Evolutionary conservation across 495 filamentous ascomycete genomes (phyloP).

Genomic region (Penicillium flavigenum): DNA sequence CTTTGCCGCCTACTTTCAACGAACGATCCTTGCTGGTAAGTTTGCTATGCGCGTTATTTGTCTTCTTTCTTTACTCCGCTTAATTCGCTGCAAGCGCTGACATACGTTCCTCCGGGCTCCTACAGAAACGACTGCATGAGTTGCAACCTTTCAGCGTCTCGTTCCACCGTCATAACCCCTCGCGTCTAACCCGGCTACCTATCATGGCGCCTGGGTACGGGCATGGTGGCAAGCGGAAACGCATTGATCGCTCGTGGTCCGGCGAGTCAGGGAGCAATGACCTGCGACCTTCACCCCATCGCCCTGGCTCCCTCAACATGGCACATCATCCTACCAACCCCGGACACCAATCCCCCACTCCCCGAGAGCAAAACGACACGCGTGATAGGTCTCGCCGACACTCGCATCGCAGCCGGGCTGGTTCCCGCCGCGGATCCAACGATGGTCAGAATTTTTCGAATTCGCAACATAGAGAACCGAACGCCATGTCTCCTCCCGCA

Average conservation of each 20-base stretch:
- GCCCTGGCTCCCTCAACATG: constrained; percentile 58
- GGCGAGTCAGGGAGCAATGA: constrained; percentile 51
- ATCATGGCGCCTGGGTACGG: constrained; percentile 54
- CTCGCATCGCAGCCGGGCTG: constrained; percentile 41
- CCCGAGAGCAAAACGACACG: constrained; percentile 44
- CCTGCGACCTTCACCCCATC: constrained; percentile 62
- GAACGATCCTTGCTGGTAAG: constrained; percentile 20
- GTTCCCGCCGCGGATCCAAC: constrained; percentile 33
- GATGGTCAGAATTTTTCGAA: constrained; percentile 36
- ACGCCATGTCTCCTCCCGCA: constrained; percentile 43
- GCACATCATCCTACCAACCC: constrained; percentile 49
- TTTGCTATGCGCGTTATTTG: background rate
- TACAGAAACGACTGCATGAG: constrained; percentile 40
- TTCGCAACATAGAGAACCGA: constrained; percentile 31
- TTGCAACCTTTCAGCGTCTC: constrained; percentile 35
- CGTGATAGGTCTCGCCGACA: constrained; percentile 47
- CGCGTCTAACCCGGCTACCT: constrained; percentile 28
- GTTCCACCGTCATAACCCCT: constrained; percentile 32
- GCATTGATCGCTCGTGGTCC: constrained; percentile 53
- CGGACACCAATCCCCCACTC: constrained; percentile 34
- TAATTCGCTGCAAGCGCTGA: constrained; percentile 18
- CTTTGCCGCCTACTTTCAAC: constrained; percentile 8
- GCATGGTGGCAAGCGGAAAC: constrained; percentile 58
- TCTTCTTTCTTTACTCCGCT: background rate
- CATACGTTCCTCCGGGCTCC: constrained; percentile 3